Conservation (phyloP, 306 rosid genomes). For the Vicia villosa region DNA sequence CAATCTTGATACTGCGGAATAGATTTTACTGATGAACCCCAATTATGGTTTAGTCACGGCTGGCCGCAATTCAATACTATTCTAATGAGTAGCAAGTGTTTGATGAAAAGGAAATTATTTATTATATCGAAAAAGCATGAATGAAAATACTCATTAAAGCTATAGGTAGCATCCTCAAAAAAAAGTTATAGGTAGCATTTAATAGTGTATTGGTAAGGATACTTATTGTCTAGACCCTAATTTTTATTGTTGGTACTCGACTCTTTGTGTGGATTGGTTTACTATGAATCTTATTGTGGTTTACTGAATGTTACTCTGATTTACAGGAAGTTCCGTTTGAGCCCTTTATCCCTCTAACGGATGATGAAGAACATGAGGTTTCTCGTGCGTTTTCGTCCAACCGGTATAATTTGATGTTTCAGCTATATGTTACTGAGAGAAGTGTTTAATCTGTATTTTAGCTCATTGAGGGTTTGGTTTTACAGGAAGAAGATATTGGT, state of each 20-base stretch:
- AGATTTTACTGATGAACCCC: not conserved
- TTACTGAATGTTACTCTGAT: conserved; percentile 26
- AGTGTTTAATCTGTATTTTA: conserved; percentile 29
- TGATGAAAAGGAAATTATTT: conserved; percentile 3
- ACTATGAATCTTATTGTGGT: conserved; percentile 20
- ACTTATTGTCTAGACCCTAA: not conserved
- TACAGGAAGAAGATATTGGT: conserved; percentile 75
- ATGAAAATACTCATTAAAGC: not conserved
- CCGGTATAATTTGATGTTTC: conserved; percentile 54
- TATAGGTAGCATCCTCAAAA: not conserved
- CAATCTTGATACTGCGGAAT: not conserved
- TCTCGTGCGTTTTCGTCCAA: conserved; percentile 52
- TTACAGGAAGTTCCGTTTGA: conserved; percentile 61
- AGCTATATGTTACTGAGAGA: conserved; percentile 9
- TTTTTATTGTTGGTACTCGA: not conserved
- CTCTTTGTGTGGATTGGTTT: not conserved
- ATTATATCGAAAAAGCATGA: not conserved
- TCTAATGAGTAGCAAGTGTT: conserved; percentile 2
- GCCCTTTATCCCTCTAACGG: conserved; percentile 66
- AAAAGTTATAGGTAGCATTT: not conserved
- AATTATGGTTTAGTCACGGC: not conserved
- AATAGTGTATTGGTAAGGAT: not conserved
- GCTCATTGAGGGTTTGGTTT: conserved; percentile 29
- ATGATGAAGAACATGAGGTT: conserved; percentile 63
- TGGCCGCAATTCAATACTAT: not conserved